A percentile compares a stretch with the other conserved stretches of the same genome.
These are phyloP conservation scores for Purshia tridentata DNA, from an alignment of 306 rosid species.

Conservation along the genomic window DNA sequence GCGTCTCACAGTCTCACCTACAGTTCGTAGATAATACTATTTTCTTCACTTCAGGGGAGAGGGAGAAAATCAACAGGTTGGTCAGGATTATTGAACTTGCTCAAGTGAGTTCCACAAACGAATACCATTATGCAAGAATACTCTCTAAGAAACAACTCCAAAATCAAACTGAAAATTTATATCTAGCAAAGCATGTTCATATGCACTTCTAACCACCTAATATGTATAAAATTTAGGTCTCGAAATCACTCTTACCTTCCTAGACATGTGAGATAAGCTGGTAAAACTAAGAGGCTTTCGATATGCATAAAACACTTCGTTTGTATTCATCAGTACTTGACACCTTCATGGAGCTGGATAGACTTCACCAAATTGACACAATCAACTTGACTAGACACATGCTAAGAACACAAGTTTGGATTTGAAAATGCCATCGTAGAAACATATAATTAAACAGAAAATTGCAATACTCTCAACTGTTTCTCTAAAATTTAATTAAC, in stretches of 20 bases:
- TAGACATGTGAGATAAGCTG: neutral
- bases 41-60: no score
- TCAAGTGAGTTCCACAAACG: neutral
- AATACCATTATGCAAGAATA: neutral
- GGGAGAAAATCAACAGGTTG: no score
- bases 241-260: neutral
- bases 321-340: neutral
- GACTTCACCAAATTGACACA: neutral
- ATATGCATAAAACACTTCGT: no score
- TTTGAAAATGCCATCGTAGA: no score
- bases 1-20: no score
- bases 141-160: no score
- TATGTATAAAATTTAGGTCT: neutral
- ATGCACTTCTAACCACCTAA: neutral
- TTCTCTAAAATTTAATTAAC: no score
- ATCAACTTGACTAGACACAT: neutral
- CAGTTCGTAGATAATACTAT: no score
- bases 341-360: neutral
- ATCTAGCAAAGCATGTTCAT: neutral
- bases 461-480: no score
- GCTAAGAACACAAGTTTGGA: no score
- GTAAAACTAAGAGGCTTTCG: neutral
- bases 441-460: no score
- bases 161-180: neutral
- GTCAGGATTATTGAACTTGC: neutral